Evolutionary conservation across 257 asterid genomes (phyloP).

Genomic region (Hygrophila difformis): DNA sequence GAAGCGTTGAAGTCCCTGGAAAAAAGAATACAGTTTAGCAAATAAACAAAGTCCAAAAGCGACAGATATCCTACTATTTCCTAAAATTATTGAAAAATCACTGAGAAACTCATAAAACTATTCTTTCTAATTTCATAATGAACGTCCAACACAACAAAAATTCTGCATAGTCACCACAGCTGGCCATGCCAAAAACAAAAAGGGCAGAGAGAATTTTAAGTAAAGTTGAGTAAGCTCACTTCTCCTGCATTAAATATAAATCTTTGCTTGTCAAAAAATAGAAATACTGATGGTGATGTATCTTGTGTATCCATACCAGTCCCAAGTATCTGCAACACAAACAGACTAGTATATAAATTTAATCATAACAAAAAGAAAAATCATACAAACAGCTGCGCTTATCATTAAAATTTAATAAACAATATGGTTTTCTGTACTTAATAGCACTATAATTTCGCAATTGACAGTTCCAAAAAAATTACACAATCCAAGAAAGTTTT

Average conservation of each 20-base stretch:
- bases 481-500: too few species aligned
- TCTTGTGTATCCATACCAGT: slow-evolving; percentile 99
- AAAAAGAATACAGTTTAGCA: slow-evolving; percentile 11
- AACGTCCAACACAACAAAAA: slow-evolving; percentile 10
- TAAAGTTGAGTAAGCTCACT: slow-evolving; percentile 35
- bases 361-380: background rate
- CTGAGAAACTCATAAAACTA: too few species aligned
- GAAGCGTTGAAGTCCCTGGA: slow-evolving; percentile 95
- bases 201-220: too few species aligned
- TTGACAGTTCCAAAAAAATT: too few species aligned
- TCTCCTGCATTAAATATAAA: slow-evolving; percentile 98
- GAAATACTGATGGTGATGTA: slow-evolving; percentile 87
- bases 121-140: background rate
- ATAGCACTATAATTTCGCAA: too few species aligned
- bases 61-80: background rate
- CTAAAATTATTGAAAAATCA: background rate
- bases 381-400: background rate
- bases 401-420: background rate
- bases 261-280: slow-evolving; percentile 93
- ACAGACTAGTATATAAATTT: background rate
- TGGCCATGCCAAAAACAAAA: too few species aligned
- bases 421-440: too few species aligned
- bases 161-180: background rate
- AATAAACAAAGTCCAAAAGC: background rate
- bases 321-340: slow-evolving; percentile 73